Evolutionary conservation across 2,329 filamentous ascomycete genomes (phyloP), one percentile per base, ranked within the genome.

Genomic region (Gaeumannomyces tritici): DNA sequence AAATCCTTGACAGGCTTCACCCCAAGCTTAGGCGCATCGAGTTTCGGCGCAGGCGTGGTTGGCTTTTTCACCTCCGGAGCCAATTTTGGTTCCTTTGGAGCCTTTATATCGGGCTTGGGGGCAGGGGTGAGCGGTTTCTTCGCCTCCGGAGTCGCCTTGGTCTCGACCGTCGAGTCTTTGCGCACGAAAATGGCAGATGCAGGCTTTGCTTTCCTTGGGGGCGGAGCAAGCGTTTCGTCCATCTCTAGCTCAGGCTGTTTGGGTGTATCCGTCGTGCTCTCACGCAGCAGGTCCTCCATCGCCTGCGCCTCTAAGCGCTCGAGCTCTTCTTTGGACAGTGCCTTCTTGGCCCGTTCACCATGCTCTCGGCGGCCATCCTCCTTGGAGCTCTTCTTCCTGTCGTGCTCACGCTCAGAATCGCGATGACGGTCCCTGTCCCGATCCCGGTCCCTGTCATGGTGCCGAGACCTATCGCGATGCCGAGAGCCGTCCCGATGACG

Each of bases 271-370:
- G 79, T 78, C 61, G 79, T 83, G 71, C 83, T 85, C 67, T 86
- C 83, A n/a, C 83, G 77, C 15, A 86, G 71, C 18, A 86, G 76
- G 64, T 86, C 81, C 26, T 80, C 81, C 63, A 86, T 72, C 1
- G 83, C 83, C 66, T 85, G 81, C 67, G 81, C 79, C 67, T 86
- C 83, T 9, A 86, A 76, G 24, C 79, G 76, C 62, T 84, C 79
- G 29, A 82, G 78, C 54, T 86, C 83, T 66, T 86, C 83, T 64
- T 84, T 80, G 8, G 82, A 81, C 13, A 86, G 76, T 59, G 81
- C 76, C 68, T 84, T 80, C 70, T 82, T 81, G 55, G 77, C 70
- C 55, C 80, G 75, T 62, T 79, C 78, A 0, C 79, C 71, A 51
- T 75, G 73, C 47, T 73, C 72, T 27, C 74, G 73, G 21, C 67